Conservation (phyloP, 805 yeast species). For the Wickerhamomyces chambardii region DNA sequence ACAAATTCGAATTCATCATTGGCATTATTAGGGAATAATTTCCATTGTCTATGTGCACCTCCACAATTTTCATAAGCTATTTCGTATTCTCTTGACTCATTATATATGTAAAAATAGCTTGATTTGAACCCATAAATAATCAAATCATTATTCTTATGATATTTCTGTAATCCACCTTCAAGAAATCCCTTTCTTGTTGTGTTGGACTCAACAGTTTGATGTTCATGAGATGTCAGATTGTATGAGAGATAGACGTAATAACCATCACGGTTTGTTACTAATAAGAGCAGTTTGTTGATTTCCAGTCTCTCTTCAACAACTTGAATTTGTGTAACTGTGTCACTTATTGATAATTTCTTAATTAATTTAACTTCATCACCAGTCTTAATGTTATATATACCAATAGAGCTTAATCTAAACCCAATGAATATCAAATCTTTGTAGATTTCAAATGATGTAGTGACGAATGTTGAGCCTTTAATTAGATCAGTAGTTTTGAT, state of each 20-base stretch:
- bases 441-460: slow-evolving; percentile 47
- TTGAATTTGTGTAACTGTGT: slow-evolving; percentile 52
- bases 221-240: slow-evolving; percentile 11
- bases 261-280: slow-evolving; percentile 61
- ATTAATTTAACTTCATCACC: slow-evolving; percentile 16
- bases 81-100: slow-evolving; percentile 70
- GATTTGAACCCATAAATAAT: slow-evolving; percentile 79
- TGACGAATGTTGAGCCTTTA: slow-evolving; percentile 42
- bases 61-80: slow-evolving; percentile 71
- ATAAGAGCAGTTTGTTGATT: slow-evolving; percentile 13
- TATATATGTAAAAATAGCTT: slow-evolving; percentile 69
- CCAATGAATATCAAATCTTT: slow-evolving; percentile 46
- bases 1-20: slow-evolving; percentile 31
- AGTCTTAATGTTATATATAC: slow-evolving; percentile 35
- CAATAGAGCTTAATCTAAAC: slow-evolving; percentile 61
- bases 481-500: slow-evolving; percentile 12
- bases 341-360: slow-evolving; percentile 52
- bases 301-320: slow-evolving; percentile 20
- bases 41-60: slow-evolving; percentile 88
- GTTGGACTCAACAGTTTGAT: slow-evolving; percentile 40
- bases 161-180: slow-evolving; percentile 55
- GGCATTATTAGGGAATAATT: slow-evolving; percentile 23
- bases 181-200: slow-evolving; percentile 67
- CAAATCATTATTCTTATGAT: slow-evolving; percentile 30
- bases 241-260: slow-evolving; percentile 36